Evolutionary conservation across 1,284 basidiomycete genomes (phyloP), one percentile per base, ranked within the genome.

Genomic region (Ceratobasidium theobromae): DNA sequence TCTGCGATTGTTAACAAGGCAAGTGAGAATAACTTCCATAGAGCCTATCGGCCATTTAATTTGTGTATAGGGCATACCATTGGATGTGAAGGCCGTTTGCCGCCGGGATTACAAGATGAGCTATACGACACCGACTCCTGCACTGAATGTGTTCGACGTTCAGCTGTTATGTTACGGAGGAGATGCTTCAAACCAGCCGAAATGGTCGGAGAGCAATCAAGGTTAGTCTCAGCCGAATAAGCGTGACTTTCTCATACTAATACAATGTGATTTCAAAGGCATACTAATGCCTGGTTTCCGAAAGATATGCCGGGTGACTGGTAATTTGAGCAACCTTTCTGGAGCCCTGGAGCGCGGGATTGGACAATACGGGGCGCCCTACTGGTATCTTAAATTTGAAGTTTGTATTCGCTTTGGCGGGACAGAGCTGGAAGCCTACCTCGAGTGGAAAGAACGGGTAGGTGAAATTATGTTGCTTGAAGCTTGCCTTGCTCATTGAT

Each of bases 381-480:
- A 62, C 45, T 68, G 67, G 67, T 23, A 18, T 5, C n/a, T 68
- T 12, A 14, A 52, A 18, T 66, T 66, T 25, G 23, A 48, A 16
- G 43, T 68, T 16, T 55, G 54, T 23, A 58, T 68, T 25, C 43
- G 53, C 14, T 68, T 68, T 52, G 67, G 67, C 6, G 67, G 64
- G 8, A 66, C 64, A 0, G 67, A 68, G 25, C 54, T 68, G 21
- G 48, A 66, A 32, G 67, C 67, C 9, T 68, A 41, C 32, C 23
- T 68, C 38, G 67, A 66, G 40, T 68, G 67, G 67, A 43, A 38
- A 2, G 67, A 68, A 25, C 30, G 51, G 14, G 65, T 67, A 16
- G 25, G 53, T 46, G 40, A 43, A 43, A 4, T 16, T n/a, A 1
- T 3, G 4, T 23, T 4, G 23, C 25, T 18, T 45, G 27, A 43